Percentiles rank a stretch among this genome's conserved stretches.
Conservation (phyloP, 2,329 filamentous ascomycete genomes). For the Aspergillus brunneoviolaceus region DNA sequence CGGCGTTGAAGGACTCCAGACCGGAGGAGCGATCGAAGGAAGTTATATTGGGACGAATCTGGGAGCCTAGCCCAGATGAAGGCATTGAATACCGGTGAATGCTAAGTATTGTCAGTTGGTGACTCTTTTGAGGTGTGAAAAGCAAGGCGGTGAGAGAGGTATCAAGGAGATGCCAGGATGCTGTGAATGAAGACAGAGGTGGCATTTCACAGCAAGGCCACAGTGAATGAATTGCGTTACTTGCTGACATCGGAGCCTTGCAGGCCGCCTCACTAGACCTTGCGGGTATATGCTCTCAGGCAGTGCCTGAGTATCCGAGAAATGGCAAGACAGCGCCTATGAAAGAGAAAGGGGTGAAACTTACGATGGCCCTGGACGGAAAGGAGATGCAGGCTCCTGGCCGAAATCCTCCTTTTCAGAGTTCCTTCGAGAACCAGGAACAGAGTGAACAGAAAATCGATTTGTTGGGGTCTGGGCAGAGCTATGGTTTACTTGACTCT, state of each 20-base stretch:
- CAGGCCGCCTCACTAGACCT: neutral
- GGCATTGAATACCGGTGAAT: conserved; percentile 94
- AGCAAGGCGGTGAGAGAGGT: neutral
- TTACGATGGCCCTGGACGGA: conserved; percentile 75
- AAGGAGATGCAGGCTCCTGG: conserved; percentile 58
- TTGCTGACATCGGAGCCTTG: neutral
- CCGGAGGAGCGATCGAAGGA: conserved; percentile 41
- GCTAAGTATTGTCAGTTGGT: conserved; percentile 45
- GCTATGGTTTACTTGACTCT: conserved; percentile 58
- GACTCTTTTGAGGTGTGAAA: neutral
- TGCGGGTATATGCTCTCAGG: neutral
- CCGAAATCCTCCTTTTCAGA: conserved; percentile 86
- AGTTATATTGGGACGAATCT: conserved; percentile 31
- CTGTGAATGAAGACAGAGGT: neutral
- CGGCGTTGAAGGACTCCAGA: conserved; percentile 80
- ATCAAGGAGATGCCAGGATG: neutral
- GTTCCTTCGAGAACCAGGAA: conserved; percentile 82
- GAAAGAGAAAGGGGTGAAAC: conserved; percentile 43
- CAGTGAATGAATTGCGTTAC: conserved; percentile 3
- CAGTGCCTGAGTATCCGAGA: neutral
- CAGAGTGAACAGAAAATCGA: conserved; percentile 76
- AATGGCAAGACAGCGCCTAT: neutral
- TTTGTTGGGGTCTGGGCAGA: conserved; percentile 55
- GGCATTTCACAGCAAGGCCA: neutral
- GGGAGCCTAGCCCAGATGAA: conserved; percentile 52